Evolutionary conservation across 768 basidiomycete genomes (phyloP).

Genomic region (Antrodiella citrinella): DNA sequence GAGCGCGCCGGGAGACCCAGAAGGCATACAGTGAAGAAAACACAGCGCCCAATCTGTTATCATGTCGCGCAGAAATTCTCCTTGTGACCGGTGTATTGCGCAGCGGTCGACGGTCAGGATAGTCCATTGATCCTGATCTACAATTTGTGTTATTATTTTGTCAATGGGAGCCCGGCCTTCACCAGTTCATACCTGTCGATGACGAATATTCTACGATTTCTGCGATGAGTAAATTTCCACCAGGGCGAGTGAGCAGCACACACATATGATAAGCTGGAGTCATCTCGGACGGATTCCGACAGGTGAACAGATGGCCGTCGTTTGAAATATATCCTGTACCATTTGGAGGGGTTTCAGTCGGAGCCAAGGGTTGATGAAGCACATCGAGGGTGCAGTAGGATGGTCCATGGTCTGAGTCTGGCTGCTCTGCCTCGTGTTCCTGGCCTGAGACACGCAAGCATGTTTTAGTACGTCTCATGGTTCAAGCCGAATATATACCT

Average conservation of each 20-base stretch:
- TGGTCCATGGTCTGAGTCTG: conserved; percentile 31
- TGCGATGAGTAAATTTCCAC: too few relatives aligned
- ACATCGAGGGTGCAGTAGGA: conserved; percentile 48
- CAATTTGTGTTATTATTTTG: too few relatives aligned
- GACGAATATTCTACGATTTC: conserved; percentile 38
- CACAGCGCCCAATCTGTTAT: conserved; percentile 53
- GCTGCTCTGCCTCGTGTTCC: conserved; percentile 35
- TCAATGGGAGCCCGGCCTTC: neutral
- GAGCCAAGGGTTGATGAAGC: conserved; percentile 36
- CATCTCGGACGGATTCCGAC: conserved; percentile 43
- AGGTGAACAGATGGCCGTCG: conserved; percentile 49
- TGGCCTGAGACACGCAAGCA: conserved; percentile 27
- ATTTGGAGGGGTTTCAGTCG: conserved; percentile 16
- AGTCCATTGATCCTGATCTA: conserved; percentile 46
- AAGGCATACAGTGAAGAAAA: conserved; percentile 47
- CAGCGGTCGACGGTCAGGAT: conserved; percentile 34
- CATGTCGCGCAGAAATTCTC: conserved; percentile 26
- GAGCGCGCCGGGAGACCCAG: conserved; percentile 43
- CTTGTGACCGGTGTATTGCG: conserved; percentile 31
- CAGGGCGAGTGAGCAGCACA: conserved; percentile 21
- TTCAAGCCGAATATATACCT: conserved; percentile 24
- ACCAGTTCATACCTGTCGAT: conserved; percentile 33
- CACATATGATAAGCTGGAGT: conserved; percentile 58
- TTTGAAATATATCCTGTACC: conserved; percentile 41
- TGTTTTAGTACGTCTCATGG: neutral